Evolutionary conservation across 2,329 filamentous ascomycete species (phyloP), one percentile per base, ranked within the genome.

Genomic region (Stemphylium vesicarium): DNA sequence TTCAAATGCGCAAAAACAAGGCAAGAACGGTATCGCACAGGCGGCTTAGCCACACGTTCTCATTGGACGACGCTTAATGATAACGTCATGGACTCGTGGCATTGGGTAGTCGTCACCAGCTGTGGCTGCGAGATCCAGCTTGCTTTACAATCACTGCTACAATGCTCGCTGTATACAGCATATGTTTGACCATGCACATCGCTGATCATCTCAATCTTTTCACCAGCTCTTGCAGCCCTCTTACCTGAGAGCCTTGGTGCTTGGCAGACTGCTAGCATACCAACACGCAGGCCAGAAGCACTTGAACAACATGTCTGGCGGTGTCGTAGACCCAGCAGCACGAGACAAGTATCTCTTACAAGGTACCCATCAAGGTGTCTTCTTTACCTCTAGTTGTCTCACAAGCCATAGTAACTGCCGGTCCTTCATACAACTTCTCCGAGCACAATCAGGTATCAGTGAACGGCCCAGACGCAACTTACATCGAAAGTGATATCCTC

Each of bases 331-430:
- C 24, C 70, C 72, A 29, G 60, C 64, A 15, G 68, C 66, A 40
- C 63, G 67, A 26, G 70, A 75, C 51, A 75, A 75, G 46, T 77
- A 77, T 48, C 69, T 73, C 9, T 66, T 77, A 4, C 68, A 69
- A 64, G 65, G 64, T 67, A 22, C 13, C 50, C 24, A 9, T 18
- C 2, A 4, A 2, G 4, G n/a, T 18, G 10, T 15, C 11, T 7
- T 24, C 10, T 15, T 11, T 18, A n/a, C 26, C 11, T 10, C 1
- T 24, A 5, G 20, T 35, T 8, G 7, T 15, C 26, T 44, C 31
- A 55, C 49, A 16, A 38, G 11, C 2, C 16, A 37, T n/a, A 68
- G 70, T 76, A n/a, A 75, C 73, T 7, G 69, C 72, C 3, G 74
- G 74, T 16, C 68, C 74, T 11, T 66, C 69, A 0, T 75, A 75